Percentiles rank a stretch among this genome's conserved stretches.
These are phyloP conservation scores for Cantharellus anzutake DNA, from an alignment of 768 basidiomycete genomes.

Conservation along the genomic window DNA sequence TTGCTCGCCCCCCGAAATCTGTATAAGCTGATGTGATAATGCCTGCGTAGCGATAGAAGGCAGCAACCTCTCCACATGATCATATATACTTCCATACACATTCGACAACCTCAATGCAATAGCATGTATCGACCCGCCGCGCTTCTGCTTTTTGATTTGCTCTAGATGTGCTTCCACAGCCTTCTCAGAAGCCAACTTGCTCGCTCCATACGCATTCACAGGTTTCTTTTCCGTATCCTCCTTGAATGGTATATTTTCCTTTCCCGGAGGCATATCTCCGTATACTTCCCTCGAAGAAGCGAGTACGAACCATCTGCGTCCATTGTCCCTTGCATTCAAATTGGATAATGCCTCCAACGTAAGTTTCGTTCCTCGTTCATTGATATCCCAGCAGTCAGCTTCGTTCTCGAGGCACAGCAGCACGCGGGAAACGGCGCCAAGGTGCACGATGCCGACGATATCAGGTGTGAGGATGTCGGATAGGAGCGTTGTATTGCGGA, in stretches of 20 bases:
- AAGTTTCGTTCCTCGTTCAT: conserved; percentile 11
- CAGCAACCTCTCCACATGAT: conserved; percentile 11
- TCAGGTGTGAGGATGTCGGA: conserved; percentile 7
- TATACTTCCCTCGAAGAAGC: conserved; percentile 15
- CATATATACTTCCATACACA: conserved; percentile 15
- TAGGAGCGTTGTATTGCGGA: conserved; percentile 8
- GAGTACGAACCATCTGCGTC: conserved; percentile 15
- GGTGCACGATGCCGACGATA: conserved; percentile 10
- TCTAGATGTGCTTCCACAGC: conserved; percentile 8
- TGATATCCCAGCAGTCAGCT: conserved; percentile 13
- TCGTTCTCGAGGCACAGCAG: conserved; percentile 12
- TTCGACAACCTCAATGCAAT: conserved; percentile 15
- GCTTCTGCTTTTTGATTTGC: background rate
- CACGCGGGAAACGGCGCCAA: conserved; percentile 13
- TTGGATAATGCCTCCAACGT: conserved; percentile 7
- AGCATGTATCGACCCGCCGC: conserved; percentile 1
- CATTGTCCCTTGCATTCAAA: background rate
- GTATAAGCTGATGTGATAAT: too few species aligned
- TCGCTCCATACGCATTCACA: conserved; percentile 13
- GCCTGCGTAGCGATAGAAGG: too few species aligned
- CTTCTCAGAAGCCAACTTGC: conserved; percentile 13
- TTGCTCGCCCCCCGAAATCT: too few species aligned
- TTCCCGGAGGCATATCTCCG: conserved; percentile 3
- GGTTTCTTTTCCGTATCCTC: conserved; percentile 8
- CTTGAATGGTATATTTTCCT: background rate